Evolutionary conservation across 441 rosid species (phyloP), one percentile per base, ranked within the genome.

Genomic region (Croton setiger): DNA sequence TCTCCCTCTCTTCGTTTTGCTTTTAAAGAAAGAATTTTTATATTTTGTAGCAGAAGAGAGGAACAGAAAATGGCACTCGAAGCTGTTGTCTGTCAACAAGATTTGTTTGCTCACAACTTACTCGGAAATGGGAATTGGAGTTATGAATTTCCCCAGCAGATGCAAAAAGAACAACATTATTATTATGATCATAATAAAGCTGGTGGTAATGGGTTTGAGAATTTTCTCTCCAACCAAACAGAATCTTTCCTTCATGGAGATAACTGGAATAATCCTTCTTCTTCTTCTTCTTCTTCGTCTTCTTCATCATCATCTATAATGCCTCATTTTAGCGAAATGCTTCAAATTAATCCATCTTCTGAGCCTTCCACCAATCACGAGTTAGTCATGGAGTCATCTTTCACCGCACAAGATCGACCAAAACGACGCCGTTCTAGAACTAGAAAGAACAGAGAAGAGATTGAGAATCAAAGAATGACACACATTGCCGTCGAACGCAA

Each of bases 401-500:
- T 76, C 11, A 55, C 57, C 9, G 36, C 66, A 47, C 66, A 75
- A 33, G 64, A 72, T 61, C 83, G 89, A n/a, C 80, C 81, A 1
- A 91, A 83, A 69, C 73, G 96, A 71, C 84, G 92, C n/a, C 84
- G 95, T 44, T 67, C 87, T 48, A 89, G 85, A 80, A 82, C 73
- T 47, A 78, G 77, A 60, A 91, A 88, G 74, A 91, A 91, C 83
- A 87, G 85, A 74, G 97, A 88, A 71, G 97, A 93, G 18, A 85
- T 88, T 36, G 88, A 83, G 85, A 87, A 79, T 52, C 97, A 93
- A 72, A 90, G 98, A 80, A 91, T 91, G 93, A 87, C 92, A 65
- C 98, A 93, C 90, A 93, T 93, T 91, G 92, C 96, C 6, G 97
- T 93, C 7, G 98, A 93, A 77, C 87, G 98, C 11, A 93, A 91